Conservation (phyloP, 2,329 filamentous ascomycete genomes). For the Monosporascus sp. region DNA sequence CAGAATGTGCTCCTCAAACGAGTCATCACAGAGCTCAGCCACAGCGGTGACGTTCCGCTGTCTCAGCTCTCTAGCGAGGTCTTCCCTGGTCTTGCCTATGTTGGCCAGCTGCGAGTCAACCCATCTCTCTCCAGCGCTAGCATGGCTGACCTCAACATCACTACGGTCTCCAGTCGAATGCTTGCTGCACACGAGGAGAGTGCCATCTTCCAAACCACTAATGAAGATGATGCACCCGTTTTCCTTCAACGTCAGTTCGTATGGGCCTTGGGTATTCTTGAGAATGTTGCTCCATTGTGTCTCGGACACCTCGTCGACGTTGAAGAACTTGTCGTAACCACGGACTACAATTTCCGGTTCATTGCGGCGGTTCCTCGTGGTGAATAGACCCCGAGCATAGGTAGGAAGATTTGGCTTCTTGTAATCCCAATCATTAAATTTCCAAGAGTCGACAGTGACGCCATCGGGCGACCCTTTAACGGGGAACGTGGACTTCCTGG, state of each 20-base stretch:
- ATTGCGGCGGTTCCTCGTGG: conserved; percentile 61
- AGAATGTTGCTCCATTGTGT: conserved; percentile 82
- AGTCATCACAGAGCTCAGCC: conserved; percentile 92
- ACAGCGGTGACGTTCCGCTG: conserved; percentile 88
- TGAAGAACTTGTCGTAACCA: conserved; percentile 99
- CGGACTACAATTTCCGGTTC: conserved; percentile 74
- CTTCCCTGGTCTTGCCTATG: conserved; percentile 71
- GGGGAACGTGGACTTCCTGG: conserved; percentile 74
- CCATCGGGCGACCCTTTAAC: conserved; percentile 58
- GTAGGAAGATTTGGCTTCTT: conserved; percentile 81
- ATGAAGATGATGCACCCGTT: conserved; percentile 99
- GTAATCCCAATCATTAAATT: conserved; percentile 93
- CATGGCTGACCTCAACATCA: conserved; percentile 73
- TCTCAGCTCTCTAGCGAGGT: conserved; percentile 72
- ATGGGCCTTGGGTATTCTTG: conserved; percentile 72
- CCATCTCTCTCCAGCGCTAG: conserved; percentile 75
- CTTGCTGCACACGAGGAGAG: conserved; percentile 95
- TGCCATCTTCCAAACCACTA: conserved; percentile 81
- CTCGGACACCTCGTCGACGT: conserved; percentile 72
- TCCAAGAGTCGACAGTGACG: conserved; percentile 82
- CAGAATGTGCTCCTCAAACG: conserved; percentile 94
- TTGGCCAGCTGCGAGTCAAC: conserved; percentile 72
- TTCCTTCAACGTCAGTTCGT: conserved; percentile 94
- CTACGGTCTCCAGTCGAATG: conserved; percentile 83
- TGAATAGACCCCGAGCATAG: conserved; percentile 91